Evolutionary conservation across 805 yeast species (phyloP).

Genomic region (Metschnikowia chrysomelidarum): DNA sequence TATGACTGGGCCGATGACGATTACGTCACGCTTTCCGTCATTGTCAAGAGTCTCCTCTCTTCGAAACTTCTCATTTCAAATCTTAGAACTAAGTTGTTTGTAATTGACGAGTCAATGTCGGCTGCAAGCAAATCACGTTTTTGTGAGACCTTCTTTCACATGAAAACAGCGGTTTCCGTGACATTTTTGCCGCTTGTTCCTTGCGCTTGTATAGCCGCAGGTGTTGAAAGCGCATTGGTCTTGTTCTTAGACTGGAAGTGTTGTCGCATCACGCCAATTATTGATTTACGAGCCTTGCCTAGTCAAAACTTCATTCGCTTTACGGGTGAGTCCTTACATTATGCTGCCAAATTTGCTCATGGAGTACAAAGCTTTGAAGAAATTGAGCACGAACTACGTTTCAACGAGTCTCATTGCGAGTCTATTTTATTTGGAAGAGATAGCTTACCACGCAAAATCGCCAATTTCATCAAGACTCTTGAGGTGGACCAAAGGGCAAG

Average conservation of each 20-base stretch:
- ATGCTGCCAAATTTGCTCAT: slow-evolving; percentile 3
- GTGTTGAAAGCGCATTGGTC: slow-evolving; percentile 15
- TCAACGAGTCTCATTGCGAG: neutral
- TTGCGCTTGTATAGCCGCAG: slow-evolving; percentile 15
- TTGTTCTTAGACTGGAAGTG: slow-evolving; percentile 15
- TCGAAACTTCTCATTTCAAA: slow-evolving; percentile 15
- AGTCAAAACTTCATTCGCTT: slow-evolving; percentile 3
- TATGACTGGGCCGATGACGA: slow-evolving; percentile 15
- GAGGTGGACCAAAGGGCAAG: slow-evolving; percentile 13
- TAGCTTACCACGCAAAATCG: slow-evolving; percentile 4
- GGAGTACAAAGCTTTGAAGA: slow-evolving; percentile 3
- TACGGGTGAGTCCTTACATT: slow-evolving; percentile 15
- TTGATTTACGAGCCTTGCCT: slow-evolving; percentile 11
- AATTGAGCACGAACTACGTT: slow-evolving; percentile 5
- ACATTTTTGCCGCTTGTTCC: slow-evolving; percentile 15
- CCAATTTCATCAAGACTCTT: slow-evolving; percentile 3
- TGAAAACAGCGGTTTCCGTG: slow-evolving; percentile 10
- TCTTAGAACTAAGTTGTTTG: slow-evolving; percentile 14
- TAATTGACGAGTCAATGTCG: slow-evolving; percentile 12
- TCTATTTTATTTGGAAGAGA: slow-evolving; percentile 1
- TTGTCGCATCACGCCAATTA: slow-evolving; percentile 11
- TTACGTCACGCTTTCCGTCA: slow-evolving; percentile 9
- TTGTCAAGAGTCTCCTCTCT: slow-evolving; percentile 10
- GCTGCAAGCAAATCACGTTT: slow-evolving; percentile 11
- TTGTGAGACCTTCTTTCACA: slow-evolving; percentile 11